Evolutionary conservation across 306 rosid genomes (phyloP), one percentile per base, ranked within the genome.

Genomic region (Astragalus glycyphyllos): DNA sequence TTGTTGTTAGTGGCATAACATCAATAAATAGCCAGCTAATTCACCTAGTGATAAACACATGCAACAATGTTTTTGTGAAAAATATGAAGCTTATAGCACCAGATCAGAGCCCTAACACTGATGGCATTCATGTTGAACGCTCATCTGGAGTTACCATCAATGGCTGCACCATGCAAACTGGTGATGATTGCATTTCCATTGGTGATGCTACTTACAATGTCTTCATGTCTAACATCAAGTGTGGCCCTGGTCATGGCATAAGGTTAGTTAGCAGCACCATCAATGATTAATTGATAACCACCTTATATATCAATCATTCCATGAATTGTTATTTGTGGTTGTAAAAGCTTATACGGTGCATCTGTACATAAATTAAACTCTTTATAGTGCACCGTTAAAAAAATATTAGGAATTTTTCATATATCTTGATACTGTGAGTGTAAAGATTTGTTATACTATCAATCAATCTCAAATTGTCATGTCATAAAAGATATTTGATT

Each of bases 171-270:
- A 5, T 86, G 29, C 64, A 67, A 78, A 89, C 90, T 8, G 92
- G 96, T 0, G 92, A 87, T 70, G 92, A 87, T 10, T 87, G 91
- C 77, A 78, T 89, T n/a, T 84, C 92, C 13, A 86, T 89, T 37
- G 92, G 85, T 14, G 84, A 85, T 7, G 90, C 83, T 61, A 81
- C 96, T 59, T 74, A 16, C 2, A 84, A 86, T 73, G 34, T 89
- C 54, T 55, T 79, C 56, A 86, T 84, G 68, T 65, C 53, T 26
- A 15, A 75, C 81, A 83, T 89, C 12, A 81, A 74, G 51, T 89
- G 92, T 73, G 92, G 96, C 20, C 96, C 96, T 8, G 90, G 96
- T 4, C 96, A 89, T 26, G 96, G 96, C 4, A 71, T 89, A 42
- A 89, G 91, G 95, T 86, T 61, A 44, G 95, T 86, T 61, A 44